Conservation (phyloP, 2,329 filamentous ascomycete species). For the Cladosporium sp. region DNA sequence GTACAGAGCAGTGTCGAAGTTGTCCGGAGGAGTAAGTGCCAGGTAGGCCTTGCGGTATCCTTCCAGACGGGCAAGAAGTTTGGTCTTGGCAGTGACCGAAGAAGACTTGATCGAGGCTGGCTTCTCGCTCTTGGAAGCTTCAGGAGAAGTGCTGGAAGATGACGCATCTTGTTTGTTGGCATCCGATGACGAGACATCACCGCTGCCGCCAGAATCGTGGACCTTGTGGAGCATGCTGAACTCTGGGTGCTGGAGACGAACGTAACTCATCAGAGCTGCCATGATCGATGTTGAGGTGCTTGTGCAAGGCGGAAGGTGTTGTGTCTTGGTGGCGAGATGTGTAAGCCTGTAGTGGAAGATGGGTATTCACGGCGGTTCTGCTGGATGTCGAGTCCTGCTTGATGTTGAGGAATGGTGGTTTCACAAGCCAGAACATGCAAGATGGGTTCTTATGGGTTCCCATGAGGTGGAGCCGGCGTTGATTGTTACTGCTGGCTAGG, state of each 20-base stretch:
- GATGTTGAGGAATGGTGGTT: not conserved
- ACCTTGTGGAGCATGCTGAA: not conserved
- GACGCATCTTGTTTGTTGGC: not conserved
- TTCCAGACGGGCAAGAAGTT: constrained; percentile 14
- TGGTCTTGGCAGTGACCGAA: not conserved
- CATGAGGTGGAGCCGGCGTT: not conserved
- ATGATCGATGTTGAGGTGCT: not conserved
- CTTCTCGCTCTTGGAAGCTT: not conserved
- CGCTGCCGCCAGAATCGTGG: not conserved
- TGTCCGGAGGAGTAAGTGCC: constrained; percentile 10
- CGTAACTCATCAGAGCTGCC: not conserved
- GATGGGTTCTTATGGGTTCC: not conserved
- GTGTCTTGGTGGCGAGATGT: not conserved
- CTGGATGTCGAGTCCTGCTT: not conserved
- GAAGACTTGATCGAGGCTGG: not conserved
- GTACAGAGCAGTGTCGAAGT: constrained; percentile 20
- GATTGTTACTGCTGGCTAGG: not conserved
- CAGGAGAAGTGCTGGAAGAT: not conserved
- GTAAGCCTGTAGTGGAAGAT: not conserved
- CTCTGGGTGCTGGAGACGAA: not conserved
- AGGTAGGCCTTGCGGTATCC: constrained; percentile 15
- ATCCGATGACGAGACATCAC: not conserved
- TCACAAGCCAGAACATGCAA: not conserved
- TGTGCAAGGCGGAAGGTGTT: not conserved
- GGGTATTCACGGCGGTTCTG: not conserved